Conservation (phyloP, 1,284 basidiomycete species). For the Cutaneotrichosporon sp. region DNA sequence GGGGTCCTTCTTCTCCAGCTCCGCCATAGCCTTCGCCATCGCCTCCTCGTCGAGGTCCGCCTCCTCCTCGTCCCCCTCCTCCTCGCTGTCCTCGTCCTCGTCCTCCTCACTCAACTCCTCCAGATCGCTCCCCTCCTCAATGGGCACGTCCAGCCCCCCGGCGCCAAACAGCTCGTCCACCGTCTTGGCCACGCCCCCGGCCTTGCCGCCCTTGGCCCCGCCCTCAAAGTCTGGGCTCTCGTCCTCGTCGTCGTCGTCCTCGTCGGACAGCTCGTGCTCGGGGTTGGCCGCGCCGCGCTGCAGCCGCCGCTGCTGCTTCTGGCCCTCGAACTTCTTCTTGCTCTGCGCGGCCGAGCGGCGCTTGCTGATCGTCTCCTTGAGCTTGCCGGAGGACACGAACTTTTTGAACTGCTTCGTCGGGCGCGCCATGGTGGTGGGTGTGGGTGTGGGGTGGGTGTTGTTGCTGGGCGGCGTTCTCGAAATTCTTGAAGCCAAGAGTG, state of each 20-base stretch:
- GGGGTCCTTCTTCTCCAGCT: conserved; percentile 91
- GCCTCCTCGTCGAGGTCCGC: conserved; percentile 61
- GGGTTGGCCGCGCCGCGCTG: conserved; percentile 44
- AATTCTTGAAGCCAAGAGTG: conserved; percentile 8
- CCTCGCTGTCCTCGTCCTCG: conserved; percentile 36
- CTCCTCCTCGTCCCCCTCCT: conserved; percentile 57
- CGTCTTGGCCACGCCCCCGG: conserved; percentile 56
- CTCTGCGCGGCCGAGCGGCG: conserved; percentile 73
- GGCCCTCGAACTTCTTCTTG: conserved; percentile 67
- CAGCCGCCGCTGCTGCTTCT: conserved; percentile 49
- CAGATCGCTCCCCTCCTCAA: conserved; percentile 30
- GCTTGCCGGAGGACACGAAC: conserved; percentile 80
- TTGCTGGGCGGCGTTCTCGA: background rate
- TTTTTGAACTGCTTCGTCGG: conserved; percentile 77
- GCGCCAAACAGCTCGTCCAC: conserved; percentile 78
- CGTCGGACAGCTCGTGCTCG: conserved; percentile 53
- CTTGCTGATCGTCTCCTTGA: conserved; percentile 79
- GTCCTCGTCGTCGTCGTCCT: conserved; percentile 54
- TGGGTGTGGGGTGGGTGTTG: conserved; percentile 10
- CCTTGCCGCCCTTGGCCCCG: conserved; percentile 42
- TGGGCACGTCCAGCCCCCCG: conserved; percentile 47
- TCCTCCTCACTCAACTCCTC: conserved; percentile 67
- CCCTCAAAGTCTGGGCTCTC: conserved; percentile 34
- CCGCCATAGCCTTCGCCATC: conserved; percentile 76
- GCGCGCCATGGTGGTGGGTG: conserved; percentile 60